Conservation (phyloP, 345 rosid species). For the Geranium rotundifolium region DNA sequence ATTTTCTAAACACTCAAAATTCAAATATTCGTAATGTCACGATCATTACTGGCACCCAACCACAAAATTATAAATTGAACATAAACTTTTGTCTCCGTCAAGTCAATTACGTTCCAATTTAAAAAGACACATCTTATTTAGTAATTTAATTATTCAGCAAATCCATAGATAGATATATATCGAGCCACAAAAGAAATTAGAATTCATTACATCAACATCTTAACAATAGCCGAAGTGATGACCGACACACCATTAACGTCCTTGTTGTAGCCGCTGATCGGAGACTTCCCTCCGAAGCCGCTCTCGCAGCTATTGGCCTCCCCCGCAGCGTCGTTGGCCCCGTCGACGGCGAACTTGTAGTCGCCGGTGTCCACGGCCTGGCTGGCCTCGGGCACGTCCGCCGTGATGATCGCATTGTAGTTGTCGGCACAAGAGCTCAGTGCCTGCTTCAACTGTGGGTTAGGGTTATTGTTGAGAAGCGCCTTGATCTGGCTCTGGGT, state of each 20-base stretch:
- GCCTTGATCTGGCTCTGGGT: slow-evolving; percentile 7
- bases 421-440: slow-evolving; percentile 9
- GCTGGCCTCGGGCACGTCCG: slow-evolving; percentile 9
- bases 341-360: slow-evolving; percentile 18
- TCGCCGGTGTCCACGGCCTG: slow-evolving; percentile 14
- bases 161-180: too few species aligned
- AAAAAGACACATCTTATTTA: too few species aligned
- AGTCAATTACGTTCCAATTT: too few species aligned
- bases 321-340: slow-evolving; percentile 11
- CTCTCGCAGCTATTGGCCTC: slow-evolving; percentile 17
- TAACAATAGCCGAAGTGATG: slow-evolving; percentile 15
- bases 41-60: too few species aligned
- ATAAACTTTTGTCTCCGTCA: too few species aligned
- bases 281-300: slow-evolving; percentile 16
- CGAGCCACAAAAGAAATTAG: too few species aligned
- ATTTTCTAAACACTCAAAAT: too few species aligned
- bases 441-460: slow-evolving; percentile 10
- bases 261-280: slow-evolving; percentile 12
- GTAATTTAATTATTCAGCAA: too few species aligned
- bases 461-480: slow-evolving; percentile 2
- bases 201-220: neutral
- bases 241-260: slow-evolving; percentile 14
- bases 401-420: slow-evolving; percentile 18
- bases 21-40: too few species aligned
- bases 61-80: too few species aligned